A percentile compares a stretch with the other conserved stretches of the same genome.
Conservation (phyloP, 2,329 filamentous ascomycete species). For the Fusarium sp. region DNA sequence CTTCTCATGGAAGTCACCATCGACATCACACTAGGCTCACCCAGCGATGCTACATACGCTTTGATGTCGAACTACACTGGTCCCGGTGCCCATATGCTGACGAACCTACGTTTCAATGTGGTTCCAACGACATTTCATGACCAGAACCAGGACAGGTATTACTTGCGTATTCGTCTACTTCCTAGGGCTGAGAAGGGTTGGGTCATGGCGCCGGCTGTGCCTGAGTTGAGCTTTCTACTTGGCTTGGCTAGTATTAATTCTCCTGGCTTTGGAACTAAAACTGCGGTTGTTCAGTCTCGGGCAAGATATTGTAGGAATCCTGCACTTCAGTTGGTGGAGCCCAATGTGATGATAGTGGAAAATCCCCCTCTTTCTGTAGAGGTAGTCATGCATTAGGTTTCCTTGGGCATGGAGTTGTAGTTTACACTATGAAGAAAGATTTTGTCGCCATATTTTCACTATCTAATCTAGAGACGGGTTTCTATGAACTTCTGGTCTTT, state of each 20-base stretch:
- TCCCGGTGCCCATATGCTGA: not conserved
- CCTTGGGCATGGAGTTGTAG: no score
- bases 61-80: conserved; percentile 6
- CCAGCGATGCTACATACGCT: not conserved
- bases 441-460: no score
- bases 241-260: conserved; percentile 2
- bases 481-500: no score
- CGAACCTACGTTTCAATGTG: conserved; percentile 11
- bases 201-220: conserved; percentile 1
- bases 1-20: not conserved
- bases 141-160: not conserved
- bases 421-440: no score
- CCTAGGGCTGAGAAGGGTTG: not conserved
- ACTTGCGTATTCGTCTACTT: not conserved
- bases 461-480: no score
- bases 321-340: not conserved
- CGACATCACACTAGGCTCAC: not conserved
- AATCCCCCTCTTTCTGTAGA: not conserved
- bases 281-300: not conserved
- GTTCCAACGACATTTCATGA: not conserved
- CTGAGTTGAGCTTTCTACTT: not conserved
- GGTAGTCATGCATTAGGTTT: not conserved
- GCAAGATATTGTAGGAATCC: conserved; percentile 8
- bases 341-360: conserved; percentile 1
- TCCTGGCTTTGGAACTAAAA: no score